Conservation (phyloP, 805 yeast genomes). For the Lachancea cidri region DNA sequence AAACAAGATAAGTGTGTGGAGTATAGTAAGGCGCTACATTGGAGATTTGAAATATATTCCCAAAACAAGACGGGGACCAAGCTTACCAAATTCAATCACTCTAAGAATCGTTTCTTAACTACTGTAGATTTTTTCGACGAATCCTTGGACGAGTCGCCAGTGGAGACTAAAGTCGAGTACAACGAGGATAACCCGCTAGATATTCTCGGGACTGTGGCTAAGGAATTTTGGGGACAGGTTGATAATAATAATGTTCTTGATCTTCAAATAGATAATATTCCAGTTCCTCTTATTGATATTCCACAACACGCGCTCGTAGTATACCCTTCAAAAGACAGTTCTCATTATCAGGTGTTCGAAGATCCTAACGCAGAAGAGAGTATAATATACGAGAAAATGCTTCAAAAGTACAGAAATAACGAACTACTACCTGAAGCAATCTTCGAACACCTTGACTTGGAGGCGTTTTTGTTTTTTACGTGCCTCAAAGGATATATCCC, state of each 20-base stretch:
- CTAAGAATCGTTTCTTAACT: not conserved
- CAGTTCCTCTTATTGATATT: conserved; percentile 5
- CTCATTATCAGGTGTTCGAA: not conserved
- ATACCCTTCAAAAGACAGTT: not conserved
- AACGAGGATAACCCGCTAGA: not conserved
- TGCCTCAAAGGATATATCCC: conserved; percentile 12
- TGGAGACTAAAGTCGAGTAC: not conserved
- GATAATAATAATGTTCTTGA: not conserved
- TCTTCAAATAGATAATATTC: conserved; percentile 7
- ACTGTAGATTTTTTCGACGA: not conserved
- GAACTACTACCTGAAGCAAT: conserved; percentile 9
- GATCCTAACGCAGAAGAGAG: conserved; percentile 5
- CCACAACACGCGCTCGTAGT: conserved; percentile 9
- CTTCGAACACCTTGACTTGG: conserved; percentile 10
- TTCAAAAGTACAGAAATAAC: conserved; percentile 9
- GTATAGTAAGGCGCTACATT: no score
- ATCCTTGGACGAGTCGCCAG: not conserved
- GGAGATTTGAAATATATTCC: not conserved
- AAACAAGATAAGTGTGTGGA: not conserved
- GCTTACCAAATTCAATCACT: not conserved
- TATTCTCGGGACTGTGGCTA: not conserved
- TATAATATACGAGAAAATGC: conserved; percentile 4
- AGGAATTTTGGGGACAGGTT: not conserved
- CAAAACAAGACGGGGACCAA: not conserved
- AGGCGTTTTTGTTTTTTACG: conserved; percentile 9